These are phyloP conservation scores for Fraxinus latifolia DNA, from an alignment of 305 asterid species.

Conservation along the genomic window DNA sequence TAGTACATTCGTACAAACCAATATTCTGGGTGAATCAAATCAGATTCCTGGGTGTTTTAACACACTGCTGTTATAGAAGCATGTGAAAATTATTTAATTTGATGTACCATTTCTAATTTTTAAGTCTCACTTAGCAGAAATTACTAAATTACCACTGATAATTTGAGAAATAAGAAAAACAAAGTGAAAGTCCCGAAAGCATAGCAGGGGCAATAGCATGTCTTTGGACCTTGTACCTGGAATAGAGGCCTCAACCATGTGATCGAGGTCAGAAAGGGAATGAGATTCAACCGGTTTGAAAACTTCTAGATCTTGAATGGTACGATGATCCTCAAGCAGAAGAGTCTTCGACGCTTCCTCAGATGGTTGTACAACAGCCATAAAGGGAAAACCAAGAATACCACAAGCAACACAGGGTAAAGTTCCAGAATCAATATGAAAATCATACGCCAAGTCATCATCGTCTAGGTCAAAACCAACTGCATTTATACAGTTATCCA, in stretches of 20 bases:
- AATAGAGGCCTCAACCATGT: conserved; percentile 32
- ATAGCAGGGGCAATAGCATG: background rate
- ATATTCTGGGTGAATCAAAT: background rate
- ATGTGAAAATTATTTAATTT: background rate
- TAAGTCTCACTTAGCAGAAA: conserved; percentile 1
- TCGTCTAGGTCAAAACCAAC: conserved; percentile 61
- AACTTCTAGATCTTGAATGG: conserved; percentile 22
- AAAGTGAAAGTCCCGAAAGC: background rate
- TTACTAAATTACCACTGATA: background rate
- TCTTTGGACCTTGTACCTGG: conserved; percentile 46
- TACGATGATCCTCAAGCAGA: conserved; percentile 29
- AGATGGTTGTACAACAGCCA: conserved; percentile 88
- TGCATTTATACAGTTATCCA: conserved; percentile 53
- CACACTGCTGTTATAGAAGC: background rate
- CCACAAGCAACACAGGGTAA: conserved; percentile 97
- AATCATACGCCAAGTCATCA: conserved; percentile 65
- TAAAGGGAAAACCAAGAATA: conserved; percentile 96
- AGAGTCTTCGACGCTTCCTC: conserved; percentile 46
- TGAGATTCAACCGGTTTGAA: conserved; percentile 30
- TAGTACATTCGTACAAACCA: background rate
- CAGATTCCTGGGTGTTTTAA: conserved; percentile 1
- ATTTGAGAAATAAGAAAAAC: background rate
- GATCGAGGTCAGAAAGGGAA: conserved; percentile 23
- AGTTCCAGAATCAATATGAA: conserved; percentile 86
- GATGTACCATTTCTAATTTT: background rate